Evolutionary conservation across 1,139 yeast species (phyloP), one percentile per base, ranked within the genome.

Genomic region (Arxiozyma slooffiae): DNA sequence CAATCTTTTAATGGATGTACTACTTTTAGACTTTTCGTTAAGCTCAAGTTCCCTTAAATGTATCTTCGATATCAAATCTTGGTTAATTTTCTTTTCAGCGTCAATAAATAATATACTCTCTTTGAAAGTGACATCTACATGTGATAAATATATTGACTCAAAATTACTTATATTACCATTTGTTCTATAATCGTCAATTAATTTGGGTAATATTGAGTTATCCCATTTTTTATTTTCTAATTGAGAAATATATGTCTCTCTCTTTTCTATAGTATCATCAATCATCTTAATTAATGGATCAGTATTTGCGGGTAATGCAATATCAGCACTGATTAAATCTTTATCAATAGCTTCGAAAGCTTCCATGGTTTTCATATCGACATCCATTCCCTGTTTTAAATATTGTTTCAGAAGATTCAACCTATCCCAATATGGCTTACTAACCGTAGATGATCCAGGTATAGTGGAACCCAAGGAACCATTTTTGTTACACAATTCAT

Each of bases 381-480:
- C 86, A 3, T 68, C 61, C 37, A 71, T 69, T 1, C 95, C 95
- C 55, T 81, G 80, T 2, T 61, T 59, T 20, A 85, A 63, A 60
- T 82, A 85, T 4, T 64, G 66, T 38, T 70, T 70, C 66, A 81
- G 70, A 34, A 73, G 74, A 5, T 64, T 60, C 2, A 81, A 64
- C 48, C 75, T 75, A 1, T 64, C 66, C 53, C 69, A 60, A 3
- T 77, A 66, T 0, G 67, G 68, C 3, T 55, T 47, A 21, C 73
- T 73, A 1, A 78, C 75, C 4, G 63, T 71, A 11, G 62, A 57
- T 1, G 82, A 74, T 0, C 67, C 52, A 0, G 63, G 58, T 23
- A 85, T 61, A 0, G 58, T 69, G 88, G 88, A 83, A 26, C 71
- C 62, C 1, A 63, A 60, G 0, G 76, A 63, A 0, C 84, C 85